A percentile compares a stretch with the other conserved stretches of the same genome.
Conservation (phyloP, 1,139 yeast genomes). For the Dujonia santamariae region DNA sequence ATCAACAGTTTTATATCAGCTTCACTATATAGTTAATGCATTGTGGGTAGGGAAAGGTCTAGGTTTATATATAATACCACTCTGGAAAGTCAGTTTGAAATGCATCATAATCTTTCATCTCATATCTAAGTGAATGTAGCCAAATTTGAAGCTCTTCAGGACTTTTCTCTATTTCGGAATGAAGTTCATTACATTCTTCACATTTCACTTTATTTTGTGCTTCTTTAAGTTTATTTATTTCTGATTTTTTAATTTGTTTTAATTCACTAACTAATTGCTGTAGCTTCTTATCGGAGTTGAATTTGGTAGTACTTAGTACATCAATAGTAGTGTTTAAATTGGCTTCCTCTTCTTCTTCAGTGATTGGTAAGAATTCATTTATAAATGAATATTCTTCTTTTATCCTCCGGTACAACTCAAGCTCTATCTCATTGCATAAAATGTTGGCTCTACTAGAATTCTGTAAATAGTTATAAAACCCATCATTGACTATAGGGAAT, state of each 20-base stretch:
- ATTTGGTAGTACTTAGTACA: not conserved
- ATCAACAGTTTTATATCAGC: too few relatives aligned
- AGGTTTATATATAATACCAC: conserved; percentile 2
- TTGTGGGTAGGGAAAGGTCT: too few relatives aligned
- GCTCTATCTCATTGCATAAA: conserved; percentile 25
- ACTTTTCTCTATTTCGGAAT: not conserved
- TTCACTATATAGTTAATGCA: not conserved
- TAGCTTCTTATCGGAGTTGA: not conserved
- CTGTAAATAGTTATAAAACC: conserved; percentile 47
- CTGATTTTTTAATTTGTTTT: not conserved
- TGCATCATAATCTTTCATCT: conserved; percentile 12
- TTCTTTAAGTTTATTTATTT: conserved; percentile 17
- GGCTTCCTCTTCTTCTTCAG: conserved; percentile 6
- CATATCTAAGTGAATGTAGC: conserved; percentile 58
- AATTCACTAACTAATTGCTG: not conserved
- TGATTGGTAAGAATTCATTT: conserved; percentile 7
- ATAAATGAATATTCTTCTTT: conserved; percentile 17
- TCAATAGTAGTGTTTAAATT: not conserved
- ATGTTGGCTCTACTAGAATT: conserved; percentile 14
- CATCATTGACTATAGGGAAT: conserved; percentile 68
- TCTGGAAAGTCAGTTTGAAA: conserved; percentile 10
- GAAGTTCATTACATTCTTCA: conserved; percentile 39
- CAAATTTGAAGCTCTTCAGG: conserved; percentile 32
- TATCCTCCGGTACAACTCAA: conserved; percentile 22
- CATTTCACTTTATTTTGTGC: conserved; percentile 26